Percentiles rank a stretch among this genome's conserved stretches.
phyloP scores from a whole-genome alignment of 441 rosid genomes.

The Kokia cookei region DNA sequence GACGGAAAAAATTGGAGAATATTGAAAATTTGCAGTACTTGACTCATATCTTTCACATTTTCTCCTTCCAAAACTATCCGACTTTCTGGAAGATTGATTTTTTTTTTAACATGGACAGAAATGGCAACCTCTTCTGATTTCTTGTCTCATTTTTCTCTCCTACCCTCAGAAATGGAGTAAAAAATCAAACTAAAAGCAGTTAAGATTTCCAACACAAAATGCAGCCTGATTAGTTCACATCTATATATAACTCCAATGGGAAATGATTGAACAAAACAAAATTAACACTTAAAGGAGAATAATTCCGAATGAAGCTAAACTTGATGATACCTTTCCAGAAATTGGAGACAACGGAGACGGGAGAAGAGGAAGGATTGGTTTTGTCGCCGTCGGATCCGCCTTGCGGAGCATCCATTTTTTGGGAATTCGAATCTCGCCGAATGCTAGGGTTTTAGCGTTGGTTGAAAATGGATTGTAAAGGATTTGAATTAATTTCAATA shows the following conservation, averaged over 20 bases:
- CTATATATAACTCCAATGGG: neutral
- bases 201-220: neutral
- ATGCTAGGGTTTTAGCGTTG: constrained; percentile 6
- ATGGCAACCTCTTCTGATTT: neutral
- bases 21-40: neutral
- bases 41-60: neutral
- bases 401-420: constrained; percentile 52
- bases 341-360: constrained; percentile 66
- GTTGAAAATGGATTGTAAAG: neutral
- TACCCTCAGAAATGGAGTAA: neutral
- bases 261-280: neutral
- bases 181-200: neutral
- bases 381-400: constrained; percentile 83
- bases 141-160: neutral
- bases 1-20: neutral
- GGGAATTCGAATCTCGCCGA: constrained; percentile 20
- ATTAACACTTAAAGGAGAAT: neutral
- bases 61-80: neutral
- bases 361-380: constrained; percentile 61
- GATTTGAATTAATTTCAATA: neutral
- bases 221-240: neutral
- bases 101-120: neutral
- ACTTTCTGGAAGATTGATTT: neutral
- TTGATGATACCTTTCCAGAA: constrained; percentile 82
- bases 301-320: neutral